A percentile compares a stretch with the other conserved stretches of the same genome.
Conservation (phyloP, 352 stramenopile genomes). For the Globisporangium yorkense region DNA sequence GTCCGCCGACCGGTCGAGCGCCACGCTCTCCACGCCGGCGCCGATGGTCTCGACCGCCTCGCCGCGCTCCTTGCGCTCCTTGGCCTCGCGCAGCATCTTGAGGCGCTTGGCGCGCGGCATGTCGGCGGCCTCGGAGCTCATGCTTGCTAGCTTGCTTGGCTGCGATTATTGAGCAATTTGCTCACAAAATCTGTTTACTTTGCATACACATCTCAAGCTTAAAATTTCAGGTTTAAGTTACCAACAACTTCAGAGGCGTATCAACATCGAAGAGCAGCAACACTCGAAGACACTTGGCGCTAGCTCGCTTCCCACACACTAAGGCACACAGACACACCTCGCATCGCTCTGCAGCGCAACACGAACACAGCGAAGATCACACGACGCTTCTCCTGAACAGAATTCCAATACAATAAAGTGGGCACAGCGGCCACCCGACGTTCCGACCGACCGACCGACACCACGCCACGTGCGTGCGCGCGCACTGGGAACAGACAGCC, state of each 20-base stretch:
- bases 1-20: conserved; percentile 10
- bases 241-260: too few relatives aligned
- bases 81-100: conserved; percentile 80
- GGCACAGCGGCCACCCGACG: not conserved
- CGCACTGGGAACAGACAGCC: not conserved
- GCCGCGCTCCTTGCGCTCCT: conserved; percentile 60
- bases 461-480: not conserved
- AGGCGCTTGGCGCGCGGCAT: conserved; percentile 80
- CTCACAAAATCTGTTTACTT: too few relatives aligned
- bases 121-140: conserved; percentile 37
- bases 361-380: not conserved
- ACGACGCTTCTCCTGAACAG: not conserved
- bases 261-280: too few relatives aligned
- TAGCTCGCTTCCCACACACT: not conserved
- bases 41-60: conserved; percentile 18
- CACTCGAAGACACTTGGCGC: not conserved
- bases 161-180: not conserved
- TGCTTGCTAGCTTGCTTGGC: conserved; percentile 8
- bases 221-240: too few relatives aligned
- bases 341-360: not conserved
- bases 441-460: not conserved
- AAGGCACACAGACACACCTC: not conserved
- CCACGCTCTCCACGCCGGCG: conserved; percentile 5
- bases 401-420: conserved; percentile 8
- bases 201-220: too few relatives aligned